phyloP scores from a whole-genome alignment of 1,284 basidiomycete species.

The Papiliotrema laurentii region DNA sequence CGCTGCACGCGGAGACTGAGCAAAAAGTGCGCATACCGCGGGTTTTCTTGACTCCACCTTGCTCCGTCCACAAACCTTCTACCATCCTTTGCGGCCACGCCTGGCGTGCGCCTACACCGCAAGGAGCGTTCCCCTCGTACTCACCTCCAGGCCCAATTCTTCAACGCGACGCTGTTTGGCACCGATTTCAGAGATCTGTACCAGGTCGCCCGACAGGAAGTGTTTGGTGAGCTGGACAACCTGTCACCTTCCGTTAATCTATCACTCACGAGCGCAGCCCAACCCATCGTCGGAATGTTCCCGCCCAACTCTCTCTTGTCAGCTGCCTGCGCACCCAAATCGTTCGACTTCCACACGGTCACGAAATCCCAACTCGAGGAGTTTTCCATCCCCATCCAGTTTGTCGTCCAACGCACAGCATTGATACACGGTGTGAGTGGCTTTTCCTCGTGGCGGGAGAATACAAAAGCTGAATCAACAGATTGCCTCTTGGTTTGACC shows the following conservation, averaged over 20 bases:
- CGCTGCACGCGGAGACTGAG: conserved; percentile 51
- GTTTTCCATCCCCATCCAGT: conserved; percentile 43
- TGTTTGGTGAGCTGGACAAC: conserved; percentile 29
- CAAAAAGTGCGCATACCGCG: conserved; percentile 50
- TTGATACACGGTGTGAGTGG: conserved; percentile 42
- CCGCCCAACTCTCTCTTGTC: conserved; percentile 42
- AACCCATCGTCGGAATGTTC: conserved; percentile 49
- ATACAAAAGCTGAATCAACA: conserved; percentile 7
- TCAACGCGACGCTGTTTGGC: conserved; percentile 46
- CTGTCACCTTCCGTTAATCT: not conserved
- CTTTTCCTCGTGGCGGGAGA: not conserved
- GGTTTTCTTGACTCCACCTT: no score
- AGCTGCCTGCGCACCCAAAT: conserved; percentile 32
- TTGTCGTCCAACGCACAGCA: conserved; percentile 40
- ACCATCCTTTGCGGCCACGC: no score
- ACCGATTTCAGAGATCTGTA: conserved; percentile 45
- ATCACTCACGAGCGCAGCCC: conserved; percentile 19
- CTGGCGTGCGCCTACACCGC: no score
- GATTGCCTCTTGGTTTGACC: conserved; percentile 49
- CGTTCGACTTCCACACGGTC: conserved; percentile 47
- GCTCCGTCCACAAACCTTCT: no score
- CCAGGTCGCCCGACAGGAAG: conserved; percentile 37
- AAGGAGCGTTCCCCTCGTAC: no score
- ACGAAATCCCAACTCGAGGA: conserved; percentile 40
- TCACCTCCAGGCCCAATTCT: conserved; percentile 42